phyloP scores from a whole-genome alignment of 2,329 filamentous ascomycete genomes.

The Aphanocladium album region DNA sequence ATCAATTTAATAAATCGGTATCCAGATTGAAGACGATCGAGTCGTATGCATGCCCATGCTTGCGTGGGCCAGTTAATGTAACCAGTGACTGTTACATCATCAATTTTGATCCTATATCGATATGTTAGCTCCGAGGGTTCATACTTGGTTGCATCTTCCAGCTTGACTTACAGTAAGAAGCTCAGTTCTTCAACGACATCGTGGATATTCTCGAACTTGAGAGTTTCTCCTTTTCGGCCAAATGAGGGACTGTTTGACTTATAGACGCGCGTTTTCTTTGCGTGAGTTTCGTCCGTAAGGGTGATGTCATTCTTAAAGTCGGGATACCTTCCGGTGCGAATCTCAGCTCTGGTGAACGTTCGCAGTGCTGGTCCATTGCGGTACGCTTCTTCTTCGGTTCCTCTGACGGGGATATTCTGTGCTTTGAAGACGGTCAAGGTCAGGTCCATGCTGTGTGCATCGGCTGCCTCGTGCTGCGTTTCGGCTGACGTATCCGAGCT shows the following conservation, averaged over 20 bases:
- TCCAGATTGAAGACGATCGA: conserved; percentile 51
- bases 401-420: conserved; percentile 54
- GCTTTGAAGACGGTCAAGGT: conserved; percentile 70
- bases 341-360: conserved; percentile 71
- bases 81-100: conserved; percentile 36
- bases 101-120: conserved; percentile 46
- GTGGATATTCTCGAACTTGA: conserved; percentile 54
- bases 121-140: background rate
- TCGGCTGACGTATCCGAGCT: conserved; percentile 35
- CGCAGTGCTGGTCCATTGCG: conserved; percentile 42
- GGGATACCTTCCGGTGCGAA: conserved; percentile 66
- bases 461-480: conserved; percentile 41
- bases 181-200: conserved; percentile 64
- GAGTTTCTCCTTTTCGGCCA: conserved; percentile 41
- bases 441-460: conserved; percentile 57
- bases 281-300: conserved; percentile 50
- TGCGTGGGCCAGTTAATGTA: conserved; percentile 36
- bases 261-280: conserved; percentile 50
- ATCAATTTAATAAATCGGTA: conserved; percentile 51
- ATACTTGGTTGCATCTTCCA: background rate
- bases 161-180: conserved; percentile 60
- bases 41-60: conserved; percentile 55
- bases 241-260: conserved; percentile 62
- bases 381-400: conserved; percentile 25
- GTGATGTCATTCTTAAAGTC: conserved; percentile 27